Base-by-base conservation (phyloP, 2,329 filamentous ascomycete species). In the Bisporella sp. region DNA sequence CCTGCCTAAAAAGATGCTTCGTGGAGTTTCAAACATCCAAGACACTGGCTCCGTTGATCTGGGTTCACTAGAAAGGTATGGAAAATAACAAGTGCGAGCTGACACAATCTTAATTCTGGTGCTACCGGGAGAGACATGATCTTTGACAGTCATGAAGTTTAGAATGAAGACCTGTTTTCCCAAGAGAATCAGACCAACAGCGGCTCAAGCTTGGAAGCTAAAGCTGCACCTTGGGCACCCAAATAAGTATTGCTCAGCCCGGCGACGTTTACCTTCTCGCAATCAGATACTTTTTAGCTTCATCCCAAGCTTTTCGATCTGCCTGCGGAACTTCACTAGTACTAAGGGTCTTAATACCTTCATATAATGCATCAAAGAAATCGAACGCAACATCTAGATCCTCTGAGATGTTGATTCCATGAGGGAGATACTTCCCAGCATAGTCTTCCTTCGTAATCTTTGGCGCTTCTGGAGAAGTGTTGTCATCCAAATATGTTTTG, bases 401-500 rank as follows among this genome's bases (percentile, higher is more conserved):
- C 44, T 82, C 79, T n/a, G 67, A 66, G 54, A 84, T 74, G 43
- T 79, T 68, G 39, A 76, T 73, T 8, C 80, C 78, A 58, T 73
- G 77, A 1, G 82, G 81, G n/a, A 84, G 73, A 51, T 55, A 63
- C 66, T 72, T 46, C 62, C 64, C 28, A 31, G 54, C 74, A 61
- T 83, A 84, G 5, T 69, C 67, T n/a, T 67, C 55, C 52, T 76
- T 73, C 51, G 75, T 74, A 4, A 61, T 57, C 28, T 69, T 65
- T 45, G 73, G 72, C 48, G 69, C 63, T 48, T 77, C 73, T 3
- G 68, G 68, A 7, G 77, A 73, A 54, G 86, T 77, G 6, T 73
- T 69, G 21, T 76, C 74, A 58, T 89, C 85, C 28, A 89, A 76
- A 63, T 88, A 88, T 6, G 85, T 89, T 68, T 89, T 88, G 40